phyloP scores from a whole-genome alignment of 2,329 filamentous ascomycete species.

The Sclerotinia borealis region DNA sequence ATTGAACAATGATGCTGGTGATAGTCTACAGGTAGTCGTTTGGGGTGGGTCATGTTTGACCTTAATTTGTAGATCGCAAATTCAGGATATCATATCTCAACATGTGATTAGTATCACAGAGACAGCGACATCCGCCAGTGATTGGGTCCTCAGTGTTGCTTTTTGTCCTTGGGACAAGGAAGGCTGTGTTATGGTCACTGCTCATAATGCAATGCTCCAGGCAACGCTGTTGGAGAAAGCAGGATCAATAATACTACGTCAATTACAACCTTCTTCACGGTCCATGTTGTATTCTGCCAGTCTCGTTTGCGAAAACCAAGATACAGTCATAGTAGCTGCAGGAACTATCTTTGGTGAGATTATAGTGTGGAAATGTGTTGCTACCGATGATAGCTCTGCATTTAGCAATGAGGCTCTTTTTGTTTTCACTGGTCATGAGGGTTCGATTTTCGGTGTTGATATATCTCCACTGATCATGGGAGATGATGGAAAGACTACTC shows the following conservation, averaged over 20 bases:
- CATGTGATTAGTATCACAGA: conserved; percentile 17
- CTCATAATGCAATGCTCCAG: conserved; percentile 74
- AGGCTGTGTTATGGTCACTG: conserved; percentile 63
- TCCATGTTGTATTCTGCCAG: conserved; percentile 86
- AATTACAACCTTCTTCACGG: conserved; percentile 58
- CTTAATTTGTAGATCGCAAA: conserved; percentile 32
- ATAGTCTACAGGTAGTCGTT: conserved; percentile 42
- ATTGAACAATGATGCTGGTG: conserved; percentile 1
- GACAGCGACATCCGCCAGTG: conserved; percentile 46
- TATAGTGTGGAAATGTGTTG: conserved; percentile 72
- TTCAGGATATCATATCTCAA: conserved; percentile 16
- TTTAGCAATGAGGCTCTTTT: conserved; percentile 41
- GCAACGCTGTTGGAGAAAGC: conserved; percentile 34
- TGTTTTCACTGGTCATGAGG: conserved; percentile 68
- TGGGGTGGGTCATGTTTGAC: conserved; percentile 61
- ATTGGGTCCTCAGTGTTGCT: conserved; percentile 72
- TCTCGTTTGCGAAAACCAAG: conserved; percentile 53
- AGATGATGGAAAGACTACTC: conserved; percentile 37
- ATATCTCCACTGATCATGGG: conserved; percentile 56
- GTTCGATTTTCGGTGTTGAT: conserved; percentile 85
- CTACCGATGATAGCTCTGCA: conserved; percentile 23
- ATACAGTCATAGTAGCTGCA: conserved; percentile 67
- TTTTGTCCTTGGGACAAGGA: conserved; percentile 42
- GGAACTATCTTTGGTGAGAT: conserved; percentile 96
- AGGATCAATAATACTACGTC: conserved; percentile 37